Conservation (phyloP, 1,284 basidiomycete species). For the Puccinia coronata region DNA sequence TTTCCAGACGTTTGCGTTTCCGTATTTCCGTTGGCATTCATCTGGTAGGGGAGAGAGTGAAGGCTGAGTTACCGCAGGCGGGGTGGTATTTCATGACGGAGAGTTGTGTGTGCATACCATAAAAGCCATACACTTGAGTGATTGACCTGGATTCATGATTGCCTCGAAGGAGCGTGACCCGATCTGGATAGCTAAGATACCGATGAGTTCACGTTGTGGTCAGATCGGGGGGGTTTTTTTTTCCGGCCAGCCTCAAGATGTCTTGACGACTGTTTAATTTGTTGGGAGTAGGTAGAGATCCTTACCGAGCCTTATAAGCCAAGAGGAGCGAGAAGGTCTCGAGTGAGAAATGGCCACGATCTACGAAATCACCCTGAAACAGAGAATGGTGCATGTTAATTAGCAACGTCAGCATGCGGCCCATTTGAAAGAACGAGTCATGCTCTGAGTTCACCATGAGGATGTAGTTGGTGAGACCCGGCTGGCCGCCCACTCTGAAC, state of each 20-base stretch:
- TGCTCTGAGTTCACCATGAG: too few species aligned
- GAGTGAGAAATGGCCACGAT: conserved; percentile 92
- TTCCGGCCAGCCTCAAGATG: too few species aligned
- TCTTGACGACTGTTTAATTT: too few species aligned
- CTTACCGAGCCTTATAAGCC: conserved; percentile 82
- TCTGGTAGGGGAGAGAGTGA: conserved; percentile 64
- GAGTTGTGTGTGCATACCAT: conserved; percentile 66
- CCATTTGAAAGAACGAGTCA: too few species aligned
- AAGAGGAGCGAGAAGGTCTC: conserved; percentile 89
- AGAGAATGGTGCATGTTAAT: not conserved
- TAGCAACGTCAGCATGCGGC: too few species aligned
- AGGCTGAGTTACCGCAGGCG: too few species aligned
- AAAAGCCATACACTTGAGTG: conserved; percentile 97
- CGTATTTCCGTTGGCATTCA: conserved; percentile 95
- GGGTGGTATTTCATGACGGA: too few species aligned
- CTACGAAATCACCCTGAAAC: conserved; percentile 89
- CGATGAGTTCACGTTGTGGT: not conserved
- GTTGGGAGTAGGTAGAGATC: too few species aligned
- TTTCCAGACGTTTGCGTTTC: conserved; percentile 90
- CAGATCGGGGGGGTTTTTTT: not conserved
- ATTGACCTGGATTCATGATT: conserved; percentile 97
- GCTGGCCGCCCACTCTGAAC: conserved; percentile 80
- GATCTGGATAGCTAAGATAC: conserved; percentile 76
- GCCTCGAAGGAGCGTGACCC: conserved; percentile 83
- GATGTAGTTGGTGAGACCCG: conserved; percentile 88